Evolutionary conservation across 73 alveolate species (phyloP).

Genomic region (Durusdinium trenchii): DNA sequence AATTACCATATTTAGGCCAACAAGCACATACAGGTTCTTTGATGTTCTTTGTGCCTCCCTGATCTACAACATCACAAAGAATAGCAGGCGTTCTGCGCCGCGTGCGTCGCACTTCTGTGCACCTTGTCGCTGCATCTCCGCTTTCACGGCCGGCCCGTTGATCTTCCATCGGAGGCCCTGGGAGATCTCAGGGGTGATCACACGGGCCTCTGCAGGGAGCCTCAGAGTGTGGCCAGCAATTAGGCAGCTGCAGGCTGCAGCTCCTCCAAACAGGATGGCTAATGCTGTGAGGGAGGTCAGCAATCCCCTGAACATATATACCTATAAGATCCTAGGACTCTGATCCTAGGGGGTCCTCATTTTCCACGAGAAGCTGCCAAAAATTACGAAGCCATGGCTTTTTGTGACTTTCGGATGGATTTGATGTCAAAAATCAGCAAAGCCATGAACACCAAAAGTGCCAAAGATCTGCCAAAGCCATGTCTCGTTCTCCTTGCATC

Average conservation of each 20-base stretch:
- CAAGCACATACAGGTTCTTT: no score
- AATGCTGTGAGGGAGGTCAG: no score
- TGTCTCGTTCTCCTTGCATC: no score
- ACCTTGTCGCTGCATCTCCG: slow-evolving; percentile 80
- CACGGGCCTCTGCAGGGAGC: slow-evolving; percentile 54
- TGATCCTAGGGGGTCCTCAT: no score
- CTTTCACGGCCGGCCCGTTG: slow-evolving; percentile 37
- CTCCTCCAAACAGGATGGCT: no score
- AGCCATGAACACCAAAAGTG: no score
- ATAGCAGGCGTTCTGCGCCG: neutral
- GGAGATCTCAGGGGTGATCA: slow-evolving; percentile 59
- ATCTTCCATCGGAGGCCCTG: slow-evolving; percentile 87
- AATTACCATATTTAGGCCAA: no score
- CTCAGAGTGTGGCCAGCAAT: neutral
- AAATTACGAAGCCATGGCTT: neutral
- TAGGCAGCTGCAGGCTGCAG: neutral
- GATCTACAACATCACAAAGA: neutral
- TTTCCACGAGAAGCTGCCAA: neutral
- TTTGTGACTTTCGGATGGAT: neutral
- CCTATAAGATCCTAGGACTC: no score
- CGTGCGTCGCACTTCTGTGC: neutral
- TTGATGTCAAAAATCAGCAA: no score
- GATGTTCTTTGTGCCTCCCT: no score
- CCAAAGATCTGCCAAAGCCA: no score
- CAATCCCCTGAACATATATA: no score